These are phyloP conservation scores for Mytilinidion resinicola DNA, from an alignment of 495 filamentous ascomycete species.

Conservation along the genomic window DNA sequence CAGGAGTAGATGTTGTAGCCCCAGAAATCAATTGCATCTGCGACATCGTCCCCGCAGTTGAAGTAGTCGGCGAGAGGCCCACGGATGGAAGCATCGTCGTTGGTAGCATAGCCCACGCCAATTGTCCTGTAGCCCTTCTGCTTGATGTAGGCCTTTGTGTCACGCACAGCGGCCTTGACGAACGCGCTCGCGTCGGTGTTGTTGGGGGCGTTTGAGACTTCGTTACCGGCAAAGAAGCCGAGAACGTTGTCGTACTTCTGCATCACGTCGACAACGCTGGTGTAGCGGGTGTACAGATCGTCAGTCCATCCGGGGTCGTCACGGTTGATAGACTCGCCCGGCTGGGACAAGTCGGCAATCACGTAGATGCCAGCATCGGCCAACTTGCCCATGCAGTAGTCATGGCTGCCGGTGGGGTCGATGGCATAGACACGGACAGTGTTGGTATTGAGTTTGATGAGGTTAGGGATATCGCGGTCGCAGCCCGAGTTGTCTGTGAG, in stretches of 20 bases:
- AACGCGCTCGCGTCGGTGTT: slow-evolving; percentile 85
- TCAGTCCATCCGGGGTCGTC: slow-evolving; percentile 69
- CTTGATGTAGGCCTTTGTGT: slow-evolving; percentile 89
- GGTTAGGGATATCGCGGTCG: slow-evolving; percentile 74
- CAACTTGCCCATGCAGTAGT: slow-evolving; percentile 76
- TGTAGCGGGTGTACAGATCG: slow-evolving; percentile 71
- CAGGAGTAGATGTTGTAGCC: slow-evolving; percentile 99
- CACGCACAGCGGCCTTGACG: slow-evolving; percentile 93
- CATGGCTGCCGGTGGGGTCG: slow-evolving; percentile 71
- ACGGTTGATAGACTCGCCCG: slow-evolving; percentile 75
- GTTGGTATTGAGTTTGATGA: slow-evolving; percentile 75
- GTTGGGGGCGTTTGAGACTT: slow-evolving; percentile 77
- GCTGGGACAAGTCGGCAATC: slow-evolving; percentile 79
- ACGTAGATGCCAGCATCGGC: slow-evolving; percentile 89
- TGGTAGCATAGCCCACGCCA: slow-evolving; percentile 91
- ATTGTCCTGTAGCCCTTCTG: slow-evolving; percentile 67
- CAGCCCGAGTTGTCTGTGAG: slow-evolving; percentile 64
- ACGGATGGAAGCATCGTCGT: slow-evolving; percentile 79
- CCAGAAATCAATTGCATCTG: slow-evolving; percentile 82
- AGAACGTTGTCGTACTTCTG: slow-evolving; percentile 76
- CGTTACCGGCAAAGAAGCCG: slow-evolving; percentile 96
- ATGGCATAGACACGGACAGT: slow-evolving; percentile 90
- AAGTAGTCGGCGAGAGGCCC: slow-evolving; percentile 78
- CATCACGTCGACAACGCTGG: slow-evolving; percentile 72
- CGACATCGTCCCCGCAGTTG: slow-evolving; percentile 63